Evolutionary conservation across 176 grass and related monocot species (phyloP), one percentile per base, ranked within the genome.

Genomic region (Oryza glumipatula): DNA sequence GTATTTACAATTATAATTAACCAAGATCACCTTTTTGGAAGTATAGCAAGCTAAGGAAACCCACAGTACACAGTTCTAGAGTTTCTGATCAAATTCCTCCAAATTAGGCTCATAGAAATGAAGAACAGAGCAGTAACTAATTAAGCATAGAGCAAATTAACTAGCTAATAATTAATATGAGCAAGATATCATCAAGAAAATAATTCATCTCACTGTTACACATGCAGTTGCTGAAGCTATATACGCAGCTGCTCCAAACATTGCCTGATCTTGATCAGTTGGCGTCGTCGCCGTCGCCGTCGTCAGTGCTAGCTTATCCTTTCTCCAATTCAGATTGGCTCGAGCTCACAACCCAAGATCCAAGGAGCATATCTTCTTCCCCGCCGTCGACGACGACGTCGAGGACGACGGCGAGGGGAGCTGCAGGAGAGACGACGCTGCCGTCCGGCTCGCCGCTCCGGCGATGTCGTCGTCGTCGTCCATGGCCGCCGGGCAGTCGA

Each of bases 341-440:
- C 58, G 73, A 35, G 19, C 71, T 98, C 86, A 91, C 73, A 95
- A 71, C 28, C 92, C 93, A 74, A 92, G 93, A 98, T 95, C 93
- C 91, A 95, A 88, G 14, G 91, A 92, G 69, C 86, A 88, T 17
- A 60, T 78, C 64, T 85, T 88, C 80, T 95, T 92, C 65, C 88
- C 94, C 49, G 80, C 88, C 70, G 80, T 61, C 67, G 90, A 88
- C 15, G 88, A 89, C 52, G 89, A 84, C 75, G 88, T 87, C 6
- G 90, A 91, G 33, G 87, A 84, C 9, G 84, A 87, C 14, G 80
- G 75, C 12, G 85, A 87, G 0, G 73, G 90, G 17, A 80, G 76
- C 44, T 67, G 79, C 41, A 71, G 72, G 43, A 68, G 82, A 17
- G 73, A 73, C 78, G 78, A 64, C 6, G 84, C 76, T 11, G 52